Base-by-base conservation (phyloP, 2,329 filamentous ascomycete genomes). In the Diaporthe vexans region DNA sequence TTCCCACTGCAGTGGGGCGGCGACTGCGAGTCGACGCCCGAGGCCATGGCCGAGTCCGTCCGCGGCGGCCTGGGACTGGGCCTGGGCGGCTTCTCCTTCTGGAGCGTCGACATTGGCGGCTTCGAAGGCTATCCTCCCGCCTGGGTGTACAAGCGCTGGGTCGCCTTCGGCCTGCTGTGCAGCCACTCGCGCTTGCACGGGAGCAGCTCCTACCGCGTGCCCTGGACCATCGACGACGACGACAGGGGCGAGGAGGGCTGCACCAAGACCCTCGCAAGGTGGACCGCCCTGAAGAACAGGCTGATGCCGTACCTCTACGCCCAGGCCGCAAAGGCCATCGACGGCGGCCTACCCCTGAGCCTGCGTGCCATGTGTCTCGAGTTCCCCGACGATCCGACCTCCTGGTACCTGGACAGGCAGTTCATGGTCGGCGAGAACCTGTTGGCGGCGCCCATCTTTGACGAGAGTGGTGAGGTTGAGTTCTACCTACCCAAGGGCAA, bases 101-200 rank as follows among this genome's bases (percentile, higher is more conserved):
- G 80, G 80, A 78, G 76, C 40, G 78, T 79, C 72, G 80, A 81
- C 76, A 81, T 81, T 48, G 80, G 80, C 61, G 80, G 80, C 19
- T 93, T 94, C 78, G 93, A 94, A 79, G 93, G 93, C 3, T 88
- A 83, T 5, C 92, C 93, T 4, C 88, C 86, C 2, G 91, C 90
- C 0, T 91, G 90, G 84, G 89, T 94, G 78, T 94, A 94, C 83
- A 94, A 94, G 84, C 90, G 93, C 65, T 94, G 93, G 93, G 92
- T 94, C 8, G 92, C 92, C n/a, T 94, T 94, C 81, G 93, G 93
- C 0, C 86, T 94, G 1, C 83, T 94, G 54, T 94, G 91, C 77
- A 90, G 89, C 13, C 93, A 94, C 81, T 93, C 91, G 51, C 88
- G 92, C 19, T 86, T 94, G 15, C 93, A 94, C 80, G 93, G 93